Evolutionary conservation across 768 basidiomycete genomes (phyloP).

Genomic region (Lentinula guzmanii): DNA sequence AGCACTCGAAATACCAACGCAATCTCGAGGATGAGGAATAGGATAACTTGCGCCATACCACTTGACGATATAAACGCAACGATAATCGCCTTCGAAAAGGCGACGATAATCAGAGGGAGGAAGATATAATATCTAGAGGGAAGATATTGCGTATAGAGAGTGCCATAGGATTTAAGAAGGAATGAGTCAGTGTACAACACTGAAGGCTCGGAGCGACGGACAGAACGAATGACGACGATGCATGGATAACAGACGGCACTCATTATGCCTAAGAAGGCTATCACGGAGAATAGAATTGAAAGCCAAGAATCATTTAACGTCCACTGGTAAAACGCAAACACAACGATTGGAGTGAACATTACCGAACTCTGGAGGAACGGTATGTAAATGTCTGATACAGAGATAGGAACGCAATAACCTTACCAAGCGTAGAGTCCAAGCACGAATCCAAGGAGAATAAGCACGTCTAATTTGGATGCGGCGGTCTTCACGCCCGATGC

Average conservation of each 20-base stretch:
- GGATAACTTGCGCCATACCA: constrained; percentile 64
- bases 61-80: constrained; percentile 58
- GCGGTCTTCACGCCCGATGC: constrained; percentile 14
- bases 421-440: constrained; percentile 67
- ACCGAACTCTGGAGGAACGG: constrained; percentile 47
- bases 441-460: constrained; percentile 42
- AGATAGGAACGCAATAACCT: constrained; percentile 19
- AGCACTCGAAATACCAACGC: constrained; percentile 48
- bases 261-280: constrained; percentile 51
- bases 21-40: constrained; percentile 62
- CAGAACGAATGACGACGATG: constrained; percentile 42
- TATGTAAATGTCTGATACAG: not conserved
- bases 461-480: constrained; percentile 17
- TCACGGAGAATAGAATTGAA: constrained; percentile 70
- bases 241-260: constrained; percentile 43
- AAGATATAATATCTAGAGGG: constrained; percentile 64
- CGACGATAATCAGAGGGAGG: constrained; percentile 45
- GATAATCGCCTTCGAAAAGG: constrained; percentile 65
- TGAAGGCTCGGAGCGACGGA: constrained; percentile 31
- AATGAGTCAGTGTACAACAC: constrained; percentile 28
- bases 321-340: constrained; percentile 89
- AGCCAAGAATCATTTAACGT: constrained; percentile 86
- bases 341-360: constrained; percentile 59
- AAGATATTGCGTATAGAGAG: constrained; percentile 66
- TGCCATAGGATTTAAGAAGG: constrained; percentile 38